These are phyloP conservation scores for Yarrowia sp. DNA, from an alignment of 805 yeast species.

Conservation along the genomic window DNA sequence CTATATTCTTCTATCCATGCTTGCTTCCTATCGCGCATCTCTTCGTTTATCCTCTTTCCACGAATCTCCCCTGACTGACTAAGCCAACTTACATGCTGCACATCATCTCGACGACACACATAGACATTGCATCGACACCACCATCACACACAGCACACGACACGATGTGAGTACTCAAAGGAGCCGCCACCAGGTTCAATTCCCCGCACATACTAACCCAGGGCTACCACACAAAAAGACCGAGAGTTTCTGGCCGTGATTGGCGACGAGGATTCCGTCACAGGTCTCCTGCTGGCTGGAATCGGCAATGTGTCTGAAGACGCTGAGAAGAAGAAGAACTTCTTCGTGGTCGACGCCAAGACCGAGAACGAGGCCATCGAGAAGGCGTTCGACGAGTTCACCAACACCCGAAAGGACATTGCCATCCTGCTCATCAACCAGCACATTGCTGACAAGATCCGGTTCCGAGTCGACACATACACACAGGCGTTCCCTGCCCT, in stretches of 20 bases:
- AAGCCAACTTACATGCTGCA: constrained; percentile 25
- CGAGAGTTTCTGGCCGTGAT: constrained; percentile 89
- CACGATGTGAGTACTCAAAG: constrained; percentile 16
- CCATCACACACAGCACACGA: constrained; percentile 8
- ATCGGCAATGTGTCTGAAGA: constrained; percentile 78
- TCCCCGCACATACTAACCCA: constrained; percentile 7
- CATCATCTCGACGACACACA: constrained; percentile 37
- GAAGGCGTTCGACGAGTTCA: constrained; percentile 75
- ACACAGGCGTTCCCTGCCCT: constrained; percentile 95
- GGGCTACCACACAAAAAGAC: constrained; percentile 51
- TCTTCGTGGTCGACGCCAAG: constrained; percentile 80
- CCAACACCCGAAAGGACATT: constrained; percentile 79
- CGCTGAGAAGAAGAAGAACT: constrained; percentile 71
- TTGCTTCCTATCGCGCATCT: too few species aligned
- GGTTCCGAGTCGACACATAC: constrained; percentile 80
- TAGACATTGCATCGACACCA: constrained; percentile 8
- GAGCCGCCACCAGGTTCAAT: not conserved
- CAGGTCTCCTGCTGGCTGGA: constrained; percentile 95
- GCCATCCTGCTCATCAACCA: constrained; percentile 94
- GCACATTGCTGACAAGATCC: constrained; percentile 88
- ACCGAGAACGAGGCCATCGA: constrained; percentile 79
- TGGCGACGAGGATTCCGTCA: constrained; percentile 97
- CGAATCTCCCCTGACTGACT: constrained; percentile 13
- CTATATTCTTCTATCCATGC: too few species aligned
- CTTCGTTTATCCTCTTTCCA: too few species aligned